These are phyloP conservation scores for Globisporangium cylindrosporum DNA, from an alignment of 352 stramenopile genomes.

Conservation along the genomic window DNA sequence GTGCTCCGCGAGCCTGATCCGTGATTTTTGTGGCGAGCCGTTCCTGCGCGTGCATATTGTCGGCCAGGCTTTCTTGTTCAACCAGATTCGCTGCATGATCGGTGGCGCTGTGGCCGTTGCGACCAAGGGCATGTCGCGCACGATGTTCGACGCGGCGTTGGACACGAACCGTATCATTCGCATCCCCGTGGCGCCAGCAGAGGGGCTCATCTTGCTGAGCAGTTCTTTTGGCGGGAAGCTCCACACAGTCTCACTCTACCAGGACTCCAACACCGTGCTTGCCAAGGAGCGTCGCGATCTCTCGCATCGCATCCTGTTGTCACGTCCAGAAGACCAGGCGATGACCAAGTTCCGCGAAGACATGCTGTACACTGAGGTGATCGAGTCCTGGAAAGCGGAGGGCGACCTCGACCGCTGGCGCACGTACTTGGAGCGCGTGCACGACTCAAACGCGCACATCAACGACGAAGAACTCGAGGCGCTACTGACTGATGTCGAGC, in stretches of 20 bases:
- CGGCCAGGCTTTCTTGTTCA: conserved; percentile 82
- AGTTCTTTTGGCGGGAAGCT: conserved; percentile 80
- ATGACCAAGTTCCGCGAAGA: conserved; percentile 69
- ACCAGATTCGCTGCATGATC: conserved; percentile 92
- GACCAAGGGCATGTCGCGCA: conserved; percentile 63
- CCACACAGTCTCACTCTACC: conserved; percentile 71
- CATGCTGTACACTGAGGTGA: conserved; percentile 73
- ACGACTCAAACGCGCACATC: conserved; percentile 45
- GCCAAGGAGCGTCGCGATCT: conserved; percentile 52
- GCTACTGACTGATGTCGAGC: conserved; percentile 36
- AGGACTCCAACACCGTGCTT: conserved; percentile 63
- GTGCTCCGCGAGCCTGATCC: conserved; percentile 59
- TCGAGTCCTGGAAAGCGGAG: conserved; percentile 45
- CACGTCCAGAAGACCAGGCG: conserved; percentile 36
- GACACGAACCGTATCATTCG: conserved; percentile 77
- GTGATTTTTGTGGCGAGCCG: conserved; percentile 54
- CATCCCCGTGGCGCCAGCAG: conserved; percentile 84
- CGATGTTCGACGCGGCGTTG: conserved; percentile 73
- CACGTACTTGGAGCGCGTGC: conserved; percentile 54
- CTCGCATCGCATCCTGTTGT: conserved; percentile 59
- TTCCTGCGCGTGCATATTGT: conserved; percentile 80
- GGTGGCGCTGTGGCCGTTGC: conserved; percentile 80
- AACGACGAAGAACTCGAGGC: conserved; percentile 36
- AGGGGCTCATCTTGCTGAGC: conserved; percentile 85
- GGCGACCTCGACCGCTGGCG: conserved; percentile 54